Percentiles rank a stretch among this genome's conserved stretches.
Evolutionary conservation across 2,329 filamentous ascomycete genomes (phyloP).

Genomic region (Fusarium temperatum): DNA sequence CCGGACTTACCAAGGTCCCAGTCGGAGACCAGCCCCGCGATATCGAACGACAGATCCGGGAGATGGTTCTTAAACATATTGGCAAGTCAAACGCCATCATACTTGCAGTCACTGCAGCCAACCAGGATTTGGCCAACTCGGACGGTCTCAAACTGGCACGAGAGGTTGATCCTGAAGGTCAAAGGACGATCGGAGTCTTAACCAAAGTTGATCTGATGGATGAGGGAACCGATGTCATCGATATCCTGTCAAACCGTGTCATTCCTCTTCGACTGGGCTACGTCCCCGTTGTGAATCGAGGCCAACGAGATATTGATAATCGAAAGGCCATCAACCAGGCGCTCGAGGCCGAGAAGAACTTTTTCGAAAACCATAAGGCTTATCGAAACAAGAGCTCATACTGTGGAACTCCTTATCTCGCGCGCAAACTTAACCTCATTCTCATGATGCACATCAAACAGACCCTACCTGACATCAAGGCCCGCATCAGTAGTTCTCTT

Average conservation of each 20-base stretch:
- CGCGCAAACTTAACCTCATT: slow-evolving; percentile 96
- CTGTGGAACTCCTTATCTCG: slow-evolving; percentile 96
- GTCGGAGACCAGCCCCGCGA: slow-evolving; percentile 96
- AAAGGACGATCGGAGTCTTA: slow-evolving; percentile 96
- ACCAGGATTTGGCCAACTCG: slow-evolving; percentile 98
- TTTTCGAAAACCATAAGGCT: slow-evolving; percentile 98
- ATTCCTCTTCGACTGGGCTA: slow-evolving; percentile 95
- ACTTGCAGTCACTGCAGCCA: slow-evolving; percentile 93
- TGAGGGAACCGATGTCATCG: slow-evolving; percentile 96
- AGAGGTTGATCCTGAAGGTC: slow-evolving; percentile 96
- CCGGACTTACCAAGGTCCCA: slow-evolving; percentile 94
- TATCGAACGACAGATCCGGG: slow-evolving; percentile 94
- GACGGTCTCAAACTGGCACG: slow-evolving; percentile 95
- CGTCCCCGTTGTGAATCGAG: slow-evolving; percentile 96
- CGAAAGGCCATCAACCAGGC: slow-evolving; percentile 93
- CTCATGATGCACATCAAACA: slow-evolving; percentile 99
- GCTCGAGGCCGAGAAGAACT: slow-evolving; percentile 92
- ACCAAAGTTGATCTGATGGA: slow-evolving; percentile 99
- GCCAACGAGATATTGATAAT: slow-evolving; percentile 98
- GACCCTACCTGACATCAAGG: slow-evolving; percentile 98
- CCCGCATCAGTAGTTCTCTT: slow-evolving; percentile 90
- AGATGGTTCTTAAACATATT: slow-evolving; percentile 99
- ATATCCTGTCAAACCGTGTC: slow-evolving; percentile 96
- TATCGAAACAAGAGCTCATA: slow-evolving; percentile 99
- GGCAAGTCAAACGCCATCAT: slow-evolving; percentile 99